Evolutionary conservation across 73 alveolate genomes (phyloP).

Genomic region (Effrenium voratum): DNA sequence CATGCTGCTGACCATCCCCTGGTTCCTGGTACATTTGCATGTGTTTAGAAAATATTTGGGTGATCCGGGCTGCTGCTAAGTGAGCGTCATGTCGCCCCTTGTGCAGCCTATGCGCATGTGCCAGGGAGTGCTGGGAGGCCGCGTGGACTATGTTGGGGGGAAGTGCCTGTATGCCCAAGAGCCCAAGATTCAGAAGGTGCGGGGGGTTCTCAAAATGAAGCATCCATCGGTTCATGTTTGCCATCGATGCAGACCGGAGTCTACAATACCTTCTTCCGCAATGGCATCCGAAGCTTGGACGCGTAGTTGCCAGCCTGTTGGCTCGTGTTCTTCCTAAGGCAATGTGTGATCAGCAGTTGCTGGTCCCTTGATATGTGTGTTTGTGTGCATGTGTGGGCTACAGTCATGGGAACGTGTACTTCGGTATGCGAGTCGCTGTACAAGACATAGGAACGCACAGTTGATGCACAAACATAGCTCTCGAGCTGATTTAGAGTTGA

Average conservation of each 20-base stretch:
- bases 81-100: too few relatives aligned
- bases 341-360: neutral
- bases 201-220: neutral
- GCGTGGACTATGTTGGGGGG: constrained; percentile 10
- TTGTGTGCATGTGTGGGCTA: too few relatives aligned
- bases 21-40: constrained; percentile 55
- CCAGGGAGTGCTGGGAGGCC: constrained; percentile 79
- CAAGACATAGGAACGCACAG: too few relatives aligned
- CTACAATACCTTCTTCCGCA: neutral
- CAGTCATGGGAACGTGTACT: too few relatives aligned
- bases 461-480: too few relatives aligned
- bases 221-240: neutral
- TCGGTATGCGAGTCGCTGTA: too few relatives aligned
- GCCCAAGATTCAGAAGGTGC: constrained; percentile 29
- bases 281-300: constrained; percentile 65
- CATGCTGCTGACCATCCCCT: constrained; percentile 89
- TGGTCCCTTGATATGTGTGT: too few relatives aligned
- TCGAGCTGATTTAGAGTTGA: too few relatives aligned
- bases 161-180: constrained; percentile 10
- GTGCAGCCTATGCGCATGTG: neutral
- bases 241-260: constrained; percentile 25
- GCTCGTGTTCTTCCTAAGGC: too few relatives aligned
- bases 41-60: neutral
- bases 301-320: too few relatives aligned
- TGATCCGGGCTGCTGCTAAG: too few relatives aligned